A percentile compares a stretch with the other conserved stretches of the same genome.
phyloP scores from a whole-genome alignment of 768 basidiomycete genomes.

The Gyrodon lividus region DNA sequence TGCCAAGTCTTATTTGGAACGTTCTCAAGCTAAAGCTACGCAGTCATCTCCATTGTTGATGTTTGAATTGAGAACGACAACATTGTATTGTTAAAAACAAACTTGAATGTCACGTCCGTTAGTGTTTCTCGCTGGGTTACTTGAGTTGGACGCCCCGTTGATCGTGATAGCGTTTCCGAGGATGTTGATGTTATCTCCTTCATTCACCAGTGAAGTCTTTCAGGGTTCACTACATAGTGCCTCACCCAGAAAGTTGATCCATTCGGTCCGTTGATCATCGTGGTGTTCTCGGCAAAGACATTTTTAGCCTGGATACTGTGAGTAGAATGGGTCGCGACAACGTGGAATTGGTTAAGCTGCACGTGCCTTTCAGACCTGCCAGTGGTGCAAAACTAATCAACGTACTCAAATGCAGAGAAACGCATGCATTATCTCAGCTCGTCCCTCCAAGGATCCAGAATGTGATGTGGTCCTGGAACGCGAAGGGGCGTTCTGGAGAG shows the following conservation, averaged over 20 bases:
- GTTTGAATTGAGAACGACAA: slow-evolving; percentile 47
- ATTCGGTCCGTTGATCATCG: slow-evolving; percentile 50
- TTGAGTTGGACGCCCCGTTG: slow-evolving; percentile 44
- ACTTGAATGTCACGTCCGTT: slow-evolving; percentile 71
- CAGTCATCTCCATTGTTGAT: slow-evolving; percentile 60
- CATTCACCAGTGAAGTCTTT: slow-evolving; percentile 39
- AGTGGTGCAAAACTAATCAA: not conserved
- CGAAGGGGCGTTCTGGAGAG: slow-evolving; percentile 45
- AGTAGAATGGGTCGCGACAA: slow-evolving; percentile 55
- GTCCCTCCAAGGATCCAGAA: slow-evolving; percentile 57
- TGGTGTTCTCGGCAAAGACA: slow-evolving; percentile 46
- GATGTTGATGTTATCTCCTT: slow-evolving; percentile 46
- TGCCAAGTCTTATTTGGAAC: too few relatives aligned
- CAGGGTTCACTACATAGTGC: not conserved
- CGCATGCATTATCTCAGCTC: slow-evolving; percentile 42
- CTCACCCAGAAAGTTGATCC: slow-evolving; percentile 46
- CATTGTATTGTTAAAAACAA: too few relatives aligned
- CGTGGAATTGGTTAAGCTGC: slow-evolving; percentile 44
- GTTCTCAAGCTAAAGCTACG: slow-evolving; percentile 41
- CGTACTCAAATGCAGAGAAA: not conserved
- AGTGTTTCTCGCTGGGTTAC: slow-evolving; percentile 45
- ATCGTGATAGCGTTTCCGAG: slow-evolving; percentile 48
- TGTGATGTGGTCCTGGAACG: slow-evolving; percentile 52
- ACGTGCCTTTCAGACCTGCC: not conserved
- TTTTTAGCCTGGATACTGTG: slow-evolving; percentile 50